A percentile compares a stretch with the other conserved stretches of the same genome.
phyloP scores from a whole-genome alignment of 805 yeast genomes.

The Allodekkera sacchari region DNA sequence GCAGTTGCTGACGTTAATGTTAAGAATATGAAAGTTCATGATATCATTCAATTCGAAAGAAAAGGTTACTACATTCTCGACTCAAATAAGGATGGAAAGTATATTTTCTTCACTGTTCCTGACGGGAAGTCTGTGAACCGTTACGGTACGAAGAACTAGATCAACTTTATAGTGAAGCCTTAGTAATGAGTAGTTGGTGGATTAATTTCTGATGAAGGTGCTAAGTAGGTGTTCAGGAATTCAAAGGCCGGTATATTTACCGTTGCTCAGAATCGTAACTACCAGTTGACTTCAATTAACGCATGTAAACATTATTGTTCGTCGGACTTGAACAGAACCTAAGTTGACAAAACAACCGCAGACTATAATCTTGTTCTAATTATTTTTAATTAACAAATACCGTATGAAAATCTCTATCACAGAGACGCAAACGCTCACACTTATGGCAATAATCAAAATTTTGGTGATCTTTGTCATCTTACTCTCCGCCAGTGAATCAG shows the following conservation, averaged over 20 bases:
- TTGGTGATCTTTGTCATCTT: constrained; percentile 88
- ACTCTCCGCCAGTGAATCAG: constrained; percentile 89
- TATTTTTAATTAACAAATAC: constrained; percentile 40
- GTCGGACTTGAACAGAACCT: too few species aligned
- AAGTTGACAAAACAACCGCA: not conserved
- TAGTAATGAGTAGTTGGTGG: not conserved
- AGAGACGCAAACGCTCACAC: constrained; percentile 70
- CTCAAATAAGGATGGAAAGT: constrained; percentile 47
- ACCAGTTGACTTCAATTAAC: not conserved
- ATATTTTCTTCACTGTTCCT: constrained; percentile 86
- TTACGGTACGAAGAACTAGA: constrained; percentile 54
- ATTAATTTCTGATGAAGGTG: not conserved
- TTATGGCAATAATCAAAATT: constrained; percentile 78
- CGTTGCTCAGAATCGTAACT: too few species aligned
- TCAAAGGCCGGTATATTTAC: too few species aligned
- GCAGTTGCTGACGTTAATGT: constrained; percentile 81
- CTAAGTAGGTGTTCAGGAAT: too few species aligned
- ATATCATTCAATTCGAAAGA: constrained; percentile 90
- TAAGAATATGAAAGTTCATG: constrained; percentile 71
- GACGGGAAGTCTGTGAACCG: constrained; percentile 82
- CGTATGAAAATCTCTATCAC: constrained; percentile 60
- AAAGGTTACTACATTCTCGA: constrained; percentile 93
- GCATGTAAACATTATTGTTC: not conserved
- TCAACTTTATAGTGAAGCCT: constrained; percentile 1
- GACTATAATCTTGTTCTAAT: constrained; percentile 5